Base-by-base conservation (phyloP, 192 early-diverging fungal species). In the Jimgerdemannia flammicorona region DNA sequence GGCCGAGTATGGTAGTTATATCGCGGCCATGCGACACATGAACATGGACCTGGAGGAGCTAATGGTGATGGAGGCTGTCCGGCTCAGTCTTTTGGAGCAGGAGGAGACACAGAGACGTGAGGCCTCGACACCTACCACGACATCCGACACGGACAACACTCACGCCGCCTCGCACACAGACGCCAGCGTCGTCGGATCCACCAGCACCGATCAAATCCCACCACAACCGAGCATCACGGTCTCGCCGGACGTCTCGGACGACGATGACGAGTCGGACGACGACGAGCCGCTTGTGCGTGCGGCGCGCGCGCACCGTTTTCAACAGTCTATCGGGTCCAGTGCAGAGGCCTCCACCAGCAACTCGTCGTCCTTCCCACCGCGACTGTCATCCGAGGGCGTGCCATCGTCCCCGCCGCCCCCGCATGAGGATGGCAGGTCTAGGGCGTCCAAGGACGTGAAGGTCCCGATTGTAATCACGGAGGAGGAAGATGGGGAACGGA, bases 61-160 rank as follows among this genome's bases (percentile, higher is more conserved):
- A 75, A 91, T 98, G 95, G 78, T 98, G 2, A 91, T 96, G 87
- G 94, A 97, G 79, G 97, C 97, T 2, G 94, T 98, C 41, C 81
- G 96, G 59, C 80, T 90, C 72, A 92, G 90, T 75, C 76, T 96
- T 63, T 80, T 85, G 68, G 93, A 91, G 71, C 80, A 87, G 54
- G 86, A 91, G 49, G 85, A 88, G 39, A 77, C 81, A 49, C 73
- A 79, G 39, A 70, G 85, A 44, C 76, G 85, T 66, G 86, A 86
- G 43, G 44, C 41, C 3, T 19, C 44, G 41, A 72, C 6, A 6
- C 49, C 49, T 0, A 14, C 49, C 49, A 14, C 49, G 49, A 14
- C 49, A 14, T 29, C 29, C 1, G 29, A 29, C 29, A 29, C 29
- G 29, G 29, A 29, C 29, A 29, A 29, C 29, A 29, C 29, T 29